These are phyloP conservation scores for Aspergillus avenaceus DNA, from an alignment of 495 filamentous ascomycete species.

Conservation along the genomic window DNA sequence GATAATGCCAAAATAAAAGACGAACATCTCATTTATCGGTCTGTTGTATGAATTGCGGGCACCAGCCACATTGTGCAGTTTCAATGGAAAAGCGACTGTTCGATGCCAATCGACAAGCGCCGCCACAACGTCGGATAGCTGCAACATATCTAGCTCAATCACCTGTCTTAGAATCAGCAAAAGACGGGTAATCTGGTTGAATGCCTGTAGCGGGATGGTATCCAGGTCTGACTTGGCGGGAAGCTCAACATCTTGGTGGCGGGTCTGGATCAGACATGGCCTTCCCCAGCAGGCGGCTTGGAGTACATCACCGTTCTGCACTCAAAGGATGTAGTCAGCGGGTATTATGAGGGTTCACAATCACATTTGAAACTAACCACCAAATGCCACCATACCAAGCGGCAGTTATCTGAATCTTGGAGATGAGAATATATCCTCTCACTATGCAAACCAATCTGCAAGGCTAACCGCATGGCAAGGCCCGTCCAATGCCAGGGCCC, in stretches of 20 bases:
- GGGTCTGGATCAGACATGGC: not conserved
- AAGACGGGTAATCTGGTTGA: not conserved
- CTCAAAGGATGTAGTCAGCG: not conserved
- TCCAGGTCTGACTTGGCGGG: not conserved
- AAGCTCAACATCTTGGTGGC: not conserved
- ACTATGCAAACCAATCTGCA: conserved; percentile 16
- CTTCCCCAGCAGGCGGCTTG: conserved; percentile 4
- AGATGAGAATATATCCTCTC: conserved; percentile 7
- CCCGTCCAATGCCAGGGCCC: conserved; percentile 20
- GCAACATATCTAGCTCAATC: not conserved
- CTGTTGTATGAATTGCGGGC: not conserved
- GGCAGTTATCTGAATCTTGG: not conserved
- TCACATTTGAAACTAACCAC: conserved; percentile 10
- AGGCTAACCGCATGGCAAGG: conserved; percentile 11
- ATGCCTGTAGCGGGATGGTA: not conserved
- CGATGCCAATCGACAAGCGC: not conserved
- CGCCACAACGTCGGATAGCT: not conserved
- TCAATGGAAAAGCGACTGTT: not conserved
- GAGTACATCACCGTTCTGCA: conserved; percentile 5
- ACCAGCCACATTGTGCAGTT: not conserved
- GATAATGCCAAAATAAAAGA: conserved; percentile 14
- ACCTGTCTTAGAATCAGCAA: not conserved
- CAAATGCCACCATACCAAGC: conserved; percentile 18
- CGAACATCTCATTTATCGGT: conserved; percentile 4
- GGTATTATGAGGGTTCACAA: not conserved